Evolutionary conservation across 176 grass and related monocot genomes (phyloP).

Genomic region (Carex parvula): DNA sequence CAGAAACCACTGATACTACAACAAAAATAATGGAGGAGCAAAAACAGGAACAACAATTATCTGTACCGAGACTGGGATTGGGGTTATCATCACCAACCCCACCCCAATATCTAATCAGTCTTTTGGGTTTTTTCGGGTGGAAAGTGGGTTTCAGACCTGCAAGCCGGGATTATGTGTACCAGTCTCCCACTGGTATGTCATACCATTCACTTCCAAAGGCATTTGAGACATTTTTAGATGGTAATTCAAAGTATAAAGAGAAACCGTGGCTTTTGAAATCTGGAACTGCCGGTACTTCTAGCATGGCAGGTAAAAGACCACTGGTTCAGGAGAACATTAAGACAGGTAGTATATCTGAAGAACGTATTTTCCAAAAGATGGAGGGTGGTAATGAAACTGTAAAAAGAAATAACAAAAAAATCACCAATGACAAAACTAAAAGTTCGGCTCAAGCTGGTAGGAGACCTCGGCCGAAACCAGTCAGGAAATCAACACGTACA

Average conservation of each 20-base stretch:
- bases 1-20: neutral
- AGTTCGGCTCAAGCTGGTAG: neutral
- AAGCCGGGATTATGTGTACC: conserved; percentile 28
- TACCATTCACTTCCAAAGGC: conserved; percentile 38
- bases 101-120: conserved; percentile 33
- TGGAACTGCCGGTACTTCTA: neutral
- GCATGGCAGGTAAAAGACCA: neutral
- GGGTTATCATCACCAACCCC: neutral
- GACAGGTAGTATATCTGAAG: neutral
- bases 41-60: neutral
- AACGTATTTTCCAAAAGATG: conserved; percentile 9
- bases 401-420: neutral
- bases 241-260: conserved; percentile 44
- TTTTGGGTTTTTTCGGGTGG: conserved; percentile 42
- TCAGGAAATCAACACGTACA: conserved; percentile 25
- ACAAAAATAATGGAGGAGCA: neutral
- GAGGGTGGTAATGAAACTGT: neutral
- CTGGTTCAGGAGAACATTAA: neutral
- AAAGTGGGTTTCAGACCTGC: conserved; percentile 29
- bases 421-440: neutral
- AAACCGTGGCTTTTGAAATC: conserved; percentile 16
- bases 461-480: neutral
- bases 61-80: neutral
- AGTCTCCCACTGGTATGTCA: conserved; percentile 32
- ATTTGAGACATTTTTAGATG: conserved; percentile 43